Conservation (phyloP, 2,329 filamentous ascomycete species). For the Fusarium chlamydosporum region DNA sequence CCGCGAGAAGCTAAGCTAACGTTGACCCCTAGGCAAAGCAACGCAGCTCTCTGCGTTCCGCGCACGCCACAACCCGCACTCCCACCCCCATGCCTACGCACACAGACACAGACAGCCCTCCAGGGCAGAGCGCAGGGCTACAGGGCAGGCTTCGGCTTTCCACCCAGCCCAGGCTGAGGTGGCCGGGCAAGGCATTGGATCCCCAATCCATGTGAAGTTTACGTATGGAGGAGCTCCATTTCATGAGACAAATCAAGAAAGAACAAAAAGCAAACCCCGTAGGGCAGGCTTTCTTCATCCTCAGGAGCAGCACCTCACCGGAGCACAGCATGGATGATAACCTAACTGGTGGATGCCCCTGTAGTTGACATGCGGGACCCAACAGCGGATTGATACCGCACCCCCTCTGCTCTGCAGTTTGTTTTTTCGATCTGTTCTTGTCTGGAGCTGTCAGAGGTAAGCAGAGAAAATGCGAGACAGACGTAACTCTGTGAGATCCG, state of each 20-base stretch:
- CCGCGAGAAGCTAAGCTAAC: conserved; percentile 19
- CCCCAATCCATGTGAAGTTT: neutral
- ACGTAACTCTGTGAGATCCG: conserved; percentile 10
- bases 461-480: conserved; percentile 21
- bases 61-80: conserved; percentile 3
- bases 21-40: neutral
- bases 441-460: conserved; percentile 19
- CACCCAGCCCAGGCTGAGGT: conserved; percentile 15
- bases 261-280: conserved; percentile 10
- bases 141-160: conserved; percentile 17
- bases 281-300: conserved; percentile 29
- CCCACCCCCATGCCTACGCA: neutral
- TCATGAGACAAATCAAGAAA: conserved; percentile 12
- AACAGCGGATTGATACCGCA: conserved; percentile 31
- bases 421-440: neutral
- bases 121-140: conserved; percentile 43
- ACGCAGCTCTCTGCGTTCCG: neutral
- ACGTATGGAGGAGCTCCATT: neutral
- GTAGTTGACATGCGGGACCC: conserved; percentile 17
- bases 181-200: conserved; percentile 5
- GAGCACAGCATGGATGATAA: neutral
- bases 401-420: conserved; percentile 14
- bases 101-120: conserved; percentile 25
- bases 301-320: conserved; percentile 28
- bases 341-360: conserved; percentile 13